Evolutionary conservation across 116 monocot genomes (phyloP), one percentile per base, ranked within the genome.

Genomic region (Zostera marina): DNA sequence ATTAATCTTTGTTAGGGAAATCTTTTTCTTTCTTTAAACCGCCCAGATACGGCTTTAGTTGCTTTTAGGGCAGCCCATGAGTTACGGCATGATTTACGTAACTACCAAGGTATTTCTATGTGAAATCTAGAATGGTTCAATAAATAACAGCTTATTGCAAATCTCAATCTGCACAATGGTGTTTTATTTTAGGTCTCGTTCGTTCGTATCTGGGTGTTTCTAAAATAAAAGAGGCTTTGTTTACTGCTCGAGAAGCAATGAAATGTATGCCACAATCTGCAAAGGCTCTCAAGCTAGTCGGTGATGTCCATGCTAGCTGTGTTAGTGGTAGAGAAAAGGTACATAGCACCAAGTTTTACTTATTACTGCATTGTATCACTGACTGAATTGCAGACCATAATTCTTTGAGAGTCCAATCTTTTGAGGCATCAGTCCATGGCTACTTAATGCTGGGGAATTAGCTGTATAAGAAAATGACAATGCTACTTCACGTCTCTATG

Each of bases 51-150:
- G 11, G 90, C 90, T 63, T 86, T 79, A 42, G 75, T 72, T 61
- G 87, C 89, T 47, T 99, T 91, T 71, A 87, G 91, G 69, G 76
- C 71, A 49, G 90, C 99, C 64, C 90, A 87, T 74, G 99, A 99
- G 64, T 65, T 99, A 32, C 72, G 84, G 47, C 72, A 86, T 51
- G 99, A 99, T 75, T 74, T 91, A 60, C 86, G 91, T 45, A 83
- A 91, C 11, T 98, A 76, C 64, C 96, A 98, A 85, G 96, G 96
- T 88, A 66, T 26, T 52, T 10, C 11, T 8, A 61, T 47, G 43
- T 21, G 20, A 42, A 11, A 59, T 8, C 7, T 43, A 57, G 32
- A 11, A 24, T 11, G 38, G n/a, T 20, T 49, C 20, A 16, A 20
- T 17, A 19, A 10, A 16, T 10, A 51, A 19, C 20, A 19, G 8